phyloP scores from a whole-genome alignment of 139 green algal species.

The Diplosphaera chodatii region DNA sequence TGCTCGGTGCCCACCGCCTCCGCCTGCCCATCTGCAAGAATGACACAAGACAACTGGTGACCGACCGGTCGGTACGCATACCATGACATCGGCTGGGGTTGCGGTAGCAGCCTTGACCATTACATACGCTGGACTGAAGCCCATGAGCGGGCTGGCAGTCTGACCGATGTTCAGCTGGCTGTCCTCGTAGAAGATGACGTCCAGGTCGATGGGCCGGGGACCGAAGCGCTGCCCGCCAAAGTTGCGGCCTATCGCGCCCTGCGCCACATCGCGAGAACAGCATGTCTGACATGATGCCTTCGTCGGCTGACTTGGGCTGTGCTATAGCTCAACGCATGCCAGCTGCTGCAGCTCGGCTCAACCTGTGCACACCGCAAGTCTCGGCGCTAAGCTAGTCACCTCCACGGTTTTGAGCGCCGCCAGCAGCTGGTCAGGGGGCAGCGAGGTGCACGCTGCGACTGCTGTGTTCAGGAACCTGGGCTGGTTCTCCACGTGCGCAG shows the following conservation, averaged over 20 bases:
- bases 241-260: constrained; percentile 49
- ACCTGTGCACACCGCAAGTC: no score
- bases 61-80: no score
- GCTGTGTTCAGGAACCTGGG: constrained; percentile 84
- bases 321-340: no score
- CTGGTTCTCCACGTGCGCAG: constrained; percentile 81
- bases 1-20: constrained; percentile 2
- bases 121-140: no score
- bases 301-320: no score
- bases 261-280: no score
- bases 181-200: constrained; percentile 89
- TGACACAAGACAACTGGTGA: no score
- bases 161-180: background rate
- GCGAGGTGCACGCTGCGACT: constrained; percentile 49
- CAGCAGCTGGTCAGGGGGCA: constrained; percentile 57
- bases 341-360: no score
- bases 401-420: constrained; percentile 71
- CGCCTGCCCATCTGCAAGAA: background rate
- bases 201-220: constrained; percentile 88
- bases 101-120: no score
- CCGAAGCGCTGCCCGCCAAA: constrained; percentile 55
- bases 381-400: constrained; percentile 25
- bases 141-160: no score
- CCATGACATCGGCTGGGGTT: no score
- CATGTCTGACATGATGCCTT: no score